Conservation (phyloP, 208 protist species). For the Acanthamoeba rhysodes region DNA sequence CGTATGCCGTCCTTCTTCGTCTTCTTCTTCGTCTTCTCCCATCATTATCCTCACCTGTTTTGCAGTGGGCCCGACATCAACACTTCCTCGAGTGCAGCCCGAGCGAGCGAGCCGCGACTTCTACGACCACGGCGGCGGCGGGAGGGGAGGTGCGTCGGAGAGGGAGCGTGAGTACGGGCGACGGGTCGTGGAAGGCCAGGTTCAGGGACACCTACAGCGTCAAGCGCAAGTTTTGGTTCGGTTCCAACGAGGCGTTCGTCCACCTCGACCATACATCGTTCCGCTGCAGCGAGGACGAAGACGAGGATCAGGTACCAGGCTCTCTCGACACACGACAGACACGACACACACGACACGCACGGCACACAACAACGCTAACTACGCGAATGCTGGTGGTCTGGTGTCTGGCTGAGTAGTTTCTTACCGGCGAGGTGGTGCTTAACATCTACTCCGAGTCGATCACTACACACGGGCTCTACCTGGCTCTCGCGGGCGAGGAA, state of each 20-base stretch:
- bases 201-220: conserved; percentile 37
- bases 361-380: background rate
- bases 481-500: conserved; percentile 18
- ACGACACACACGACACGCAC: background rate
- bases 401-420: background rate
- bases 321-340: background rate
- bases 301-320: background rate
- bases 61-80: background rate
- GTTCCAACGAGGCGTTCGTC: conserved; percentile 38
- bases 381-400: background rate
- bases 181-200: background rate
- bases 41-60: background rate
- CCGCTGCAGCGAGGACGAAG: background rate
- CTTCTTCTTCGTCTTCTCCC: background rate
- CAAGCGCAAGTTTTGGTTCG: conserved; percentile 55
- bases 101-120: background rate
- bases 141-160: background rate
- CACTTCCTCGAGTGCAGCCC: conserved; percentile 23
- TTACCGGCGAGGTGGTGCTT: conserved; percentile 28
- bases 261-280: background rate
- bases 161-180: background rate
- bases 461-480: conserved; percentile 56
- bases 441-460: conserved; percentile 53
- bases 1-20: background rate
- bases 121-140: too few relatives aligned